phyloP scores from a whole-genome alignment of 2,329 filamentous ascomycete species.

The Aspergillus viridinutans region DNA sequence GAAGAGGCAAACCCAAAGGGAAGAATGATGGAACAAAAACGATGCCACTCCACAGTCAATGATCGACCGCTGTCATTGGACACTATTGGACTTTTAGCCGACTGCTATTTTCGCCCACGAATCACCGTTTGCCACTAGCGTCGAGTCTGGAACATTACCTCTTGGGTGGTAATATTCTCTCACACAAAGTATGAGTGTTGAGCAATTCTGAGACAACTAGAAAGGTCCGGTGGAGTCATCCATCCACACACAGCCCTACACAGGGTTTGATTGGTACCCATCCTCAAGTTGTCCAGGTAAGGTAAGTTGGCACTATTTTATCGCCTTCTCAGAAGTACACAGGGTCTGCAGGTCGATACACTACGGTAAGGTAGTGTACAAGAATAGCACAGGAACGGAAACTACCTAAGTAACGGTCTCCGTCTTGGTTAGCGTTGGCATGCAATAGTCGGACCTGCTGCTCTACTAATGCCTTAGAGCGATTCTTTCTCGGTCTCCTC shows the following conservation, averaged over 20 bases:
- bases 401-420: no score
- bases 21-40: conserved; percentile 5
- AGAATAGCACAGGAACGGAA: background rate
- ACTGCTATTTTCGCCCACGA: conserved; percentile 12
- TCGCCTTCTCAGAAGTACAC: background rate
- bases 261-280: background rate
- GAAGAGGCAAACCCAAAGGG: background rate
- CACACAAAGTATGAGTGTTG: background rate
- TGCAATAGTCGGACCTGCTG: no score
- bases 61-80: background rate
- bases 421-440: background rate
- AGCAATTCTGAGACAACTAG: conserved; percentile 3
- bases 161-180: no score
- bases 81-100: background rate
- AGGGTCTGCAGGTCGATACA: background rate
- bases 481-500: background rate
- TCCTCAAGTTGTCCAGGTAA: no score
- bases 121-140: conserved; percentile 2
- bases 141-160: conserved; percentile 12
- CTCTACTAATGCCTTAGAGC: background rate
- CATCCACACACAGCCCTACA: background rate
- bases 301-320: background rate
- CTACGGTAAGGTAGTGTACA: background rate
- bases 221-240: background rate
- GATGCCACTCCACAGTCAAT: conserved; percentile 5